Conservation (phyloP, 2,329 filamentous ascomycete genomes). For the Metarhizium brunneum region DNA sequence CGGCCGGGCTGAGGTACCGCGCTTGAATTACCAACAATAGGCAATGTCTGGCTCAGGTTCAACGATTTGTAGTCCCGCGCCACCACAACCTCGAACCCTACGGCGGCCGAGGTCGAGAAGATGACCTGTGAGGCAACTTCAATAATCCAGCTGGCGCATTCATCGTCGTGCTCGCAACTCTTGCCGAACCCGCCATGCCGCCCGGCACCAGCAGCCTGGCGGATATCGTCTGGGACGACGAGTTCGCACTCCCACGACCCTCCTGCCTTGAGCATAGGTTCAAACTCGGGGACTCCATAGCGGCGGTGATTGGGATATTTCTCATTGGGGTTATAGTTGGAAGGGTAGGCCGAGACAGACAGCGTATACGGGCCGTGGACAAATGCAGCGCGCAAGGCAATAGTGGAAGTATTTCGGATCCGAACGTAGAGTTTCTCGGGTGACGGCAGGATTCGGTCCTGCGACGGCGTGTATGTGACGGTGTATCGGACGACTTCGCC, state of each 20-base stretch:
- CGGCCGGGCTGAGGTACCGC: constrained; percentile 56
- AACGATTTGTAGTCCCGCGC: constrained; percentile 80
- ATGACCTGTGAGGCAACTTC: constrained; percentile 90
- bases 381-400: constrained; percentile 87
- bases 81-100: constrained; percentile 79
- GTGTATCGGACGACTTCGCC: constrained; percentile 90
- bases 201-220: constrained; percentile 49
- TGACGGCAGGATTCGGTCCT: constrained; percentile 82
- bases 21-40: constrained; percentile 35
- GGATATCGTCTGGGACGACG: constrained; percentile 68
- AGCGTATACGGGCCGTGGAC: constrained; percentile 93
- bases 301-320: constrained; percentile 61
- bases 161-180: constrained; percentile 33
- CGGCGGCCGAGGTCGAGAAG: constrained; percentile 81
- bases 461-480: constrained; percentile 81
- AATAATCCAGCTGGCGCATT: constrained; percentile 74
- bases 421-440: constrained; percentile 74
- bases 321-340: constrained; percentile 72
- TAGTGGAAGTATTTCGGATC: constrained; percentile 84
- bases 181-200: constrained; percentile 36
- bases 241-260: constrained; percentile 77
- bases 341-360: constrained; percentile 76
- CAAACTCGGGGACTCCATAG: constrained; percentile 80
- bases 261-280: constrained; percentile 92
- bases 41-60: constrained; percentile 46